phyloP scores from a whole-genome alignment of 2,329 filamentous ascomycete genomes.

The Didymella sp. region DNA sequence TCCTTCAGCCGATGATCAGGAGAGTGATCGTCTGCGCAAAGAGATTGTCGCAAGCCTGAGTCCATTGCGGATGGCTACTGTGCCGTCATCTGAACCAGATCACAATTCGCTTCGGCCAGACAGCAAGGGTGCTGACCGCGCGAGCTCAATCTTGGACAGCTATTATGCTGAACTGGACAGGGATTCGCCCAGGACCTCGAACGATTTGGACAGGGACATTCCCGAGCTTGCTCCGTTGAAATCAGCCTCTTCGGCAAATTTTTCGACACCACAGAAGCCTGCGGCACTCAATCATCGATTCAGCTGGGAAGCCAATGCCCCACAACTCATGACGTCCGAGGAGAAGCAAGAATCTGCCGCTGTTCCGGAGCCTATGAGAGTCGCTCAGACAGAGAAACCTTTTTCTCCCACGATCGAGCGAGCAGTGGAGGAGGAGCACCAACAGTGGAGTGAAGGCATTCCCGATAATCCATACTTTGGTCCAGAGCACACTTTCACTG shows the following conservation, averaged over 20 bases:
- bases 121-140: slow-evolving; percentile 50
- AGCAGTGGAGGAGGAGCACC: slow-evolving; percentile 25
- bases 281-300: slow-evolving; percentile 38
- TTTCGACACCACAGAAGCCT: slow-evolving; percentile 26
- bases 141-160: slow-evolving; percentile 69
- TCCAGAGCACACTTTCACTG: slow-evolving; percentile 34
- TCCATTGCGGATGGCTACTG: slow-evolving; percentile 46
- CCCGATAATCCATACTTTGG: slow-evolving; percentile 37
- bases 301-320: slow-evolving; percentile 41
- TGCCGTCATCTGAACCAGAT: slow-evolving; percentile 27
- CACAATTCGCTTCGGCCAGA: slow-evolving; percentile 36
- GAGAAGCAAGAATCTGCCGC: slow-evolving; percentile 17
- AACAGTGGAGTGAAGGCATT: slow-evolving; percentile 27
- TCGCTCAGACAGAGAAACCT: slow-evolving; percentile 12
- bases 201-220: slow-evolving; percentile 20
- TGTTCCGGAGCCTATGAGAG: slow-evolving; percentile 22
- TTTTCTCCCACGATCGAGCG: slow-evolving; percentile 25
- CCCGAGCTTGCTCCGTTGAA: slow-evolving; percentile 15
- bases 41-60: slow-evolving; percentile 75
- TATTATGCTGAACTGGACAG: slow-evolving; percentile 65
- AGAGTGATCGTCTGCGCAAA: slow-evolving; percentile 74
- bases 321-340: slow-evolving; percentile 21
- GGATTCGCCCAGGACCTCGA: slow-evolving; percentile 41
- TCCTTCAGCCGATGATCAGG: slow-evolving; percentile 64
- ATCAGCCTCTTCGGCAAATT: slow-evolving; percentile 19